These are phyloP conservation scores for Heterobasidion irregulare DNA, from an alignment of 1,284 basidiomycete species.

Conservation along the genomic window DNA sequence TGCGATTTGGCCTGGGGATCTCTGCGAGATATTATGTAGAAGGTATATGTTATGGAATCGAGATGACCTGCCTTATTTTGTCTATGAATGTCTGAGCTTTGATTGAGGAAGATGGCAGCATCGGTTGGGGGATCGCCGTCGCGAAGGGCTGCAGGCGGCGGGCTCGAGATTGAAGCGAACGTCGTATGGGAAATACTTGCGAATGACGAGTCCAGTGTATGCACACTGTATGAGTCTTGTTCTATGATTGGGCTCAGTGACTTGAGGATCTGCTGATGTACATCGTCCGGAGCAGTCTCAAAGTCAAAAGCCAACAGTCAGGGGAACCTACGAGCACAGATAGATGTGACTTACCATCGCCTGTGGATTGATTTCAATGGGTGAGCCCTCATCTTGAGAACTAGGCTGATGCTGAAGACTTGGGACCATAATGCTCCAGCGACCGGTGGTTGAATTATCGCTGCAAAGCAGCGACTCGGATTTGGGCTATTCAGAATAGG, in stretches of 20 bases:
- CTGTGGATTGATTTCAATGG: neutral
- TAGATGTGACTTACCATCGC: too few relatives aligned
- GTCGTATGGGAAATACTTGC: neutral
- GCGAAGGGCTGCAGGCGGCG: neutral
- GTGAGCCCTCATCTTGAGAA: neutral
- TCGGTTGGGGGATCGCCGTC: neutral
- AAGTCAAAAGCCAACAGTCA: neutral
- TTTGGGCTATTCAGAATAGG: neutral
- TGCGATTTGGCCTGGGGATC: neutral
- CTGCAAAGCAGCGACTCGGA: neutral
- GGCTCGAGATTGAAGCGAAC: neutral
- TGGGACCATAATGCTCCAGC: neutral
- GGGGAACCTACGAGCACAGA: too few relatives aligned
- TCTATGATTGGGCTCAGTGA: neutral
- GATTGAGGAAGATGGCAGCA: neutral
- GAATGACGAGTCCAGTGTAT: neutral
- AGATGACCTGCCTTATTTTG: neutral
- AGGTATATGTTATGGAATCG: neutral
- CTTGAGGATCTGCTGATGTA: neutral
- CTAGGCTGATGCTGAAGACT: neutral
- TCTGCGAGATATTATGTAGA: neutral
- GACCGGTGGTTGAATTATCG: neutral
- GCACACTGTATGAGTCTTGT: neutral
- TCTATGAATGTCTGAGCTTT: neutral
- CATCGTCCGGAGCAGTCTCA: too few relatives aligned